These are phyloP conservation scores for Lanmaoa rubissima DNA, from an alignment of 768 basidiomycete genomes.

Conservation along the genomic window DNA sequence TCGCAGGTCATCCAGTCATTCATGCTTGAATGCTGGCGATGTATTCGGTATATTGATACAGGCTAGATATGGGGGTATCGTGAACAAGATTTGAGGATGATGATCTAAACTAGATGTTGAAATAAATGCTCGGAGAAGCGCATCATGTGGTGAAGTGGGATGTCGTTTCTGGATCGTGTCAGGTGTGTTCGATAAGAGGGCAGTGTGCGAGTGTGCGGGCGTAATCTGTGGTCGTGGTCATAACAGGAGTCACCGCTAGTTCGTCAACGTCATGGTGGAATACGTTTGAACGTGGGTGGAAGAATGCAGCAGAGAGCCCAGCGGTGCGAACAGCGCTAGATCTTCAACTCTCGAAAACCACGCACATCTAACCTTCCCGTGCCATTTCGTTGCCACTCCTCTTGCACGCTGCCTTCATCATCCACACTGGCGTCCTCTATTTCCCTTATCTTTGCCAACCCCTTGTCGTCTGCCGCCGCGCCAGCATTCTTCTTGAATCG, in stretches of 20 bases:
- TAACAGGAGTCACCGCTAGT: slow-evolving; percentile 7
- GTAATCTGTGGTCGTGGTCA: slow-evolving; percentile 6
- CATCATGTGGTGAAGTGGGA: slow-evolving; percentile 1
- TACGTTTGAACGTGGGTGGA: neutral
- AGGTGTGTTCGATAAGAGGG: slow-evolving; percentile 8
- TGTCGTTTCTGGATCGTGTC: slow-evolving; percentile 6
- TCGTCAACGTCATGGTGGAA: slow-evolving; percentile 8
- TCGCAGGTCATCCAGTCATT: neutral
- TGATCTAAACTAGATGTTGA: slow-evolving; percentile 29
- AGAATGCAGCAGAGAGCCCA: neutral
- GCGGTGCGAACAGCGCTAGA: slow-evolving; percentile 34
- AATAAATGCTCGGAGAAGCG: slow-evolving; percentile 20
- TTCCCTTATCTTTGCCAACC: slow-evolving; percentile 20
- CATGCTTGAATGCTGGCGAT: neutral
- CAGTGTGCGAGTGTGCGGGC: neutral
- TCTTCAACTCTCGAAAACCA: slow-evolving; percentile 76
- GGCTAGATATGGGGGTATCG: slow-evolving; percentile 28
- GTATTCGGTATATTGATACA: slow-evolving; percentile 30
- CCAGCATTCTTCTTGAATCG: slow-evolving; percentile 36
- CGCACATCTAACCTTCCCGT: slow-evolving; percentile 72
- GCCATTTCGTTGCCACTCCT: slow-evolving; percentile 66
- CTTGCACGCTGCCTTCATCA: slow-evolving; percentile 34
- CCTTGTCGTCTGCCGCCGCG: slow-evolving; percentile 10
- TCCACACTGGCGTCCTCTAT: slow-evolving; percentile 28
- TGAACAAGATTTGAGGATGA: slow-evolving; percentile 16